Evolutionary conservation across 495 filamentous ascomycete genomes (phyloP).

Genomic region (Trichocladium uniseriatum): DNA sequence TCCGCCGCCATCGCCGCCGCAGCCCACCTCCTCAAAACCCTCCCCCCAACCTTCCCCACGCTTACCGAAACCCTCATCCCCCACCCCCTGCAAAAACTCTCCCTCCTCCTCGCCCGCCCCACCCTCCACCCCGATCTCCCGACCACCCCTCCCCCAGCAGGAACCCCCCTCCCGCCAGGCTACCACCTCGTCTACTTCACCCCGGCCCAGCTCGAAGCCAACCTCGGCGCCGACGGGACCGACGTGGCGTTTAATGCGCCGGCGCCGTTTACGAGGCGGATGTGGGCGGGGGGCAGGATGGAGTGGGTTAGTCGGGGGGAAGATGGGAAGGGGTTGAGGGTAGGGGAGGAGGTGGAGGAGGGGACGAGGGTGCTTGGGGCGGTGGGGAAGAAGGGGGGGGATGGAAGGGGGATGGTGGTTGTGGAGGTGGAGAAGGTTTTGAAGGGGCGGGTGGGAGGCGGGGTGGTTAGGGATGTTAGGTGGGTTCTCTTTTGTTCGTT

Average conservation of each 20-base stretch:
- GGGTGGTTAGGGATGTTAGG: constrained; percentile 47
- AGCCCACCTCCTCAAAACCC: neutral
- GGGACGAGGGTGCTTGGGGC: constrained; percentile 45
- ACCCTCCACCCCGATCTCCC: constrained; percentile 22
- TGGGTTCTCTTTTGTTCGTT: constrained; percentile 16
- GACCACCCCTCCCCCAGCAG: constrained; percentile 18
- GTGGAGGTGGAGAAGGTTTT: constrained; percentile 55
- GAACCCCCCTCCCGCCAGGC: constrained; percentile 44
- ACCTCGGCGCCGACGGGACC: constrained; percentile 51
- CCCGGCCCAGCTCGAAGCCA: constrained; percentile 39
- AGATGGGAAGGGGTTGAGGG: constrained; percentile 5
- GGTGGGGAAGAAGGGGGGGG: constrained; percentile 43
- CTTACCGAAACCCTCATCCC: constrained; percentile 44
- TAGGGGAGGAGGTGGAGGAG: constrained; percentile 49
- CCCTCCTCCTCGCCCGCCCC: constrained; percentile 42
- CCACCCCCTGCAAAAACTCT: constrained; percentile 50
- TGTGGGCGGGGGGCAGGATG: constrained; percentile 61
- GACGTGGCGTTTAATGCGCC: constrained; percentile 51
- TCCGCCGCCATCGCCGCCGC: constrained; percentile 7
- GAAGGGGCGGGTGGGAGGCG: constrained; percentile 29
- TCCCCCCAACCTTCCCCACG: constrained; percentile 12
- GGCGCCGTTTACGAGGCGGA: constrained; percentile 51
- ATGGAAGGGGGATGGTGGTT: constrained; percentile 54
- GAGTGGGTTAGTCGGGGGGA: constrained; percentile 26
- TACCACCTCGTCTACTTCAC: constrained; percentile 58